Conservation (phyloP, 257 asterid genomes). For the Solanum microdontum region DNA sequence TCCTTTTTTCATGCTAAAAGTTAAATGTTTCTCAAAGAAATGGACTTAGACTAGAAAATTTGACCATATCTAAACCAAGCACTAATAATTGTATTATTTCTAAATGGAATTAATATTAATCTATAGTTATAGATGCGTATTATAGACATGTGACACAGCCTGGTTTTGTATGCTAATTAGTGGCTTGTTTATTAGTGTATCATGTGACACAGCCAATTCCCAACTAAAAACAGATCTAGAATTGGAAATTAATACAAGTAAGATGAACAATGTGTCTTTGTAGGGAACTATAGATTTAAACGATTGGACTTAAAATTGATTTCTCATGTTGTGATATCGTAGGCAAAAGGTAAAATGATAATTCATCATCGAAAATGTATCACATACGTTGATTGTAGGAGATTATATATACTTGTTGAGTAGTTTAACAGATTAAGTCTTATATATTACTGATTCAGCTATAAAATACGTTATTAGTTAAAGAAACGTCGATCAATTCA, state of each 20-base stretch:
- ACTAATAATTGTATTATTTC: not conserved
- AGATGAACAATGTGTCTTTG: not conserved
- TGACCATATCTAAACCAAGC: not conserved
- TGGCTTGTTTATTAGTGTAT: not conserved
- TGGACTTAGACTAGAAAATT: not conserved
- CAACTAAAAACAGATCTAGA: not conserved
- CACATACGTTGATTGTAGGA: too few species aligned
- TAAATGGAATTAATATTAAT: not conserved
- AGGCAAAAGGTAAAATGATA: too few species aligned
- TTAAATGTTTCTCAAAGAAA: not conserved
- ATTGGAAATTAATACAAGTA: not conserved
- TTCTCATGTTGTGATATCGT: too few species aligned
- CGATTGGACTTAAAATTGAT: accelerated
- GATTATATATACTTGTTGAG: not conserved
- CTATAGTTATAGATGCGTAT: not conserved
- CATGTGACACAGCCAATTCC: not conserved
- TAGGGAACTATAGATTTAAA: not conserved
- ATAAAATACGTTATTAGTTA: too few species aligned
- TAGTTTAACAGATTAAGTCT: too few species aligned
- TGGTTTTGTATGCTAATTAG: not conserved
- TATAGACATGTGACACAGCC: not conserved
- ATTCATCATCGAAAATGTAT: too few species aligned
- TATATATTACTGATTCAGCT: too few species aligned
- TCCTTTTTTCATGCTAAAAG: too few species aligned
- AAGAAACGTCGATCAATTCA: too few species aligned